phyloP scores from a whole-genome alignment of 768 basidiomycete genomes.

The Porpolomopsis calyptriformis region DNA sequence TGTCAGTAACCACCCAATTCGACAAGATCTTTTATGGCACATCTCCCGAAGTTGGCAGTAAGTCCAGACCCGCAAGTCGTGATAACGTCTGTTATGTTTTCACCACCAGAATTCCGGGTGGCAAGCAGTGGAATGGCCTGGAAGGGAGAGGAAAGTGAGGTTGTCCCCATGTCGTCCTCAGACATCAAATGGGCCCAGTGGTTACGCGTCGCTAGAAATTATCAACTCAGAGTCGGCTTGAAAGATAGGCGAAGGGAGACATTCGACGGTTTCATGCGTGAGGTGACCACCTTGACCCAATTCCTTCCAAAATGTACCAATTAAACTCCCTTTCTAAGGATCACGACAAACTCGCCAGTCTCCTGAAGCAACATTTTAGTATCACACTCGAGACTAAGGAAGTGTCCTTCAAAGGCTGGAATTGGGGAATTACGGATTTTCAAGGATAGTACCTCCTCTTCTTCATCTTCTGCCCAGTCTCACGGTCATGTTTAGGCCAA shows the following conservation, averaged over 20 bases:
- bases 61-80: slow-evolving; percentile 25
- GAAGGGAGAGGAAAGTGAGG: slow-evolving; percentile 67
- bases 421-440: slow-evolving; percentile 94
- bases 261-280: slow-evolving; percentile 91
- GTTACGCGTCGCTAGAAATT: slow-evolving; percentile 86
- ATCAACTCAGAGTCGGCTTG: slow-evolving; percentile 78
- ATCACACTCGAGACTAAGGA: slow-evolving; percentile 81
- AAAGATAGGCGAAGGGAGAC: slow-evolving; percentile 66
- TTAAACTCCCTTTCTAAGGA: slow-evolving; percentile 50
- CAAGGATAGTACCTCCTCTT: slow-evolving; percentile 48
- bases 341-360: slow-evolving; percentile 69
- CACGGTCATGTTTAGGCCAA: slow-evolving; percentile 45
- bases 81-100: slow-evolving; percentile 10
- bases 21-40: slow-evolving; percentile 76
- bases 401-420: slow-evolving; percentile 89
- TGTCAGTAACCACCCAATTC: slow-evolving; percentile 64
- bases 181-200: slow-evolving; percentile 88
- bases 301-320: neutral
- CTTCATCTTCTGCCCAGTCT: neutral
- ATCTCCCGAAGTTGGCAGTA: slow-evolving; percentile 69
- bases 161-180: slow-evolving; percentile 50
- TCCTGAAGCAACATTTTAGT: slow-evolving; percentile 82
- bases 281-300: slow-evolving; percentile 37
- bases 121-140: slow-evolving; percentile 89
- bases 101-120: slow-evolving; percentile 68